Conservation (phyloP, 495 filamentous ascomycete genomes). For the Neurospora sp. region DNA sequence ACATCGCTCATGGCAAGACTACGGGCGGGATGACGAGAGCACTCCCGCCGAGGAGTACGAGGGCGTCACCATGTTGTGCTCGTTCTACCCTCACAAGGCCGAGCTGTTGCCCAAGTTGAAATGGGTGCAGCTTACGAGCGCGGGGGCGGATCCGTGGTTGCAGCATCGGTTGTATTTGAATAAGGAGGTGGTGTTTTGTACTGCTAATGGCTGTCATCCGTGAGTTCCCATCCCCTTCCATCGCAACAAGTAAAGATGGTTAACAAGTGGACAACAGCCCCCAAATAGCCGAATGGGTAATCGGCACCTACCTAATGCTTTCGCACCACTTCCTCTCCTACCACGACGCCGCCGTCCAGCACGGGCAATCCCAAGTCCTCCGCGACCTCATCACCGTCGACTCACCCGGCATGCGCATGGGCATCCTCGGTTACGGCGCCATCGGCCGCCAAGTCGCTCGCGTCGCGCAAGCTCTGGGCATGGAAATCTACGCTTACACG, state of each 20-base stretch:
- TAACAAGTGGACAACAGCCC: slow-evolving; percentile 11
- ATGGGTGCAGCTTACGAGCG: slow-evolving; percentile 22
- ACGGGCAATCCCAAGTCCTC: not conserved
- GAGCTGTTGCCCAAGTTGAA: slow-evolving; percentile 19
- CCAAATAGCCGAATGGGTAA: slow-evolving; percentile 37
- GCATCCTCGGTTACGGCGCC: slow-evolving; percentile 70
- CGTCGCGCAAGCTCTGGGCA: slow-evolving; percentile 61
- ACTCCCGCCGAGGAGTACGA: slow-evolving; percentile 12
- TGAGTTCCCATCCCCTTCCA: not conserved
- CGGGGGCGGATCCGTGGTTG: slow-evolving; percentile 25
- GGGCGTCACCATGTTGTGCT: slow-evolving; percentile 19
- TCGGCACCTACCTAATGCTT: slow-evolving; percentile 27
- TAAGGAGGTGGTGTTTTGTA: slow-evolving; percentile 19
- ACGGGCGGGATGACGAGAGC: not conserved
- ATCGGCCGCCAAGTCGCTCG: slow-evolving; percentile 65
- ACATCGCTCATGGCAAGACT: not conserved
- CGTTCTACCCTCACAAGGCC: slow-evolving; percentile 8
- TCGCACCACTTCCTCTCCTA: slow-evolving; percentile 13
- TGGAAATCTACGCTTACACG: slow-evolving; percentile 76
- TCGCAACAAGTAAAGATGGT: not conserved
- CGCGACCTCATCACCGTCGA: slow-evolving; percentile 9
- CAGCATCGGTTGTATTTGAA: slow-evolving; percentile 18
- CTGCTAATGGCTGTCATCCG: slow-evolving; percentile 21
- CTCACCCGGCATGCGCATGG: slow-evolving; percentile 29
- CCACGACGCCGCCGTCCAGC: slow-evolving; percentile 1